Evolutionary conservation across 495 filamentous ascomycete species (phyloP), one percentile per base, ranked within the genome.

Genomic region (Thozetella sp.): DNA sequence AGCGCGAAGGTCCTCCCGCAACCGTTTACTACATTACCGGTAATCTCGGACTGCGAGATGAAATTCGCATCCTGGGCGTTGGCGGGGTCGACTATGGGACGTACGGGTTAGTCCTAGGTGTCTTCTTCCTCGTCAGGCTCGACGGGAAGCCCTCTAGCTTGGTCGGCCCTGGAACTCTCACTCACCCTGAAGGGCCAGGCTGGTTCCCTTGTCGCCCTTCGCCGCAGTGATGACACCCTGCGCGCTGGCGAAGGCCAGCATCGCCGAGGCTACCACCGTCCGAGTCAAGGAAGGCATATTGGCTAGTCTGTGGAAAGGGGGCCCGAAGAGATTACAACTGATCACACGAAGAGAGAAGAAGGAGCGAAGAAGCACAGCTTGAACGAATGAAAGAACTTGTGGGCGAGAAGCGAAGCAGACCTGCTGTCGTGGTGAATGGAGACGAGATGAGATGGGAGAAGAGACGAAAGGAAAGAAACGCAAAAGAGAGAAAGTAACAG

Each of bases 1-100:
- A 83, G 69, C 68, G 81, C 70, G n/a, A n/a, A n/a, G 27, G 79
- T 83, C 24, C 80, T 70, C 4, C 80, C 80, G 67, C 78, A 82
- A 51, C 75, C 74, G 64, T 79, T 76, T 53, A 83, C 80, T 25
- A 76, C 63, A 58, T 76, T 77, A 40, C 72, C 72, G 6, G 54
- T 54, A 59, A 80, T 79, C 64, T 82, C 79, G 53, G 77, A 73
- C 60, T 83, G 77, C 34, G 78, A 78, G 64, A 83, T 83, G 68
- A 83, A 78, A 48, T 79, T 80, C 1, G 78, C 71, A 50, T 83
- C 81, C 27, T 79, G 76, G 55, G 83, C 80, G 69, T 79, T 67
- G 19, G 70, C 63, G 12, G 67, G 45, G 57, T 71, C 72, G 51
- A 80, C 78, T 75, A 27, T 11, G 37, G 22, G 25, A 20, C 25